These are phyloP conservation scores for Coleophoma crateriformis DNA, from an alignment of 2,329 filamentous ascomycete species.

Conservation along the genomic window DNA sequence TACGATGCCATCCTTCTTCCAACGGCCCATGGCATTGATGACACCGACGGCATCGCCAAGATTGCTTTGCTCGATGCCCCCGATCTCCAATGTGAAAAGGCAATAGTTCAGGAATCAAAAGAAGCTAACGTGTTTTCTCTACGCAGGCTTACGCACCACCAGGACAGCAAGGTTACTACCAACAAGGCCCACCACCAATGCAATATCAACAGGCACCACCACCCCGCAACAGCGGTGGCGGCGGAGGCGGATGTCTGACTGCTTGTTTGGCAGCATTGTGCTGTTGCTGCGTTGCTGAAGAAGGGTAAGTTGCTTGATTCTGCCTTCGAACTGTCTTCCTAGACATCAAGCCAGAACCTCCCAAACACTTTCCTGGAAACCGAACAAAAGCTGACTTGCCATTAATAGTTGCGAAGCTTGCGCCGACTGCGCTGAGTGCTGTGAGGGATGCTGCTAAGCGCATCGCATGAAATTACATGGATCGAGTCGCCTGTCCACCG, in stretches of 20 bases:
- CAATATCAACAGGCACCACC: slow-evolving; percentile 34
- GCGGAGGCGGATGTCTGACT: slow-evolving; percentile 35
- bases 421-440: slow-evolving; percentile 33
- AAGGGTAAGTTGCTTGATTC: slow-evolving; percentile 22
- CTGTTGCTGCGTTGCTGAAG: slow-evolving; percentile 45
- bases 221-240: slow-evolving; percentile 28
- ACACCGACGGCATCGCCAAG: too few species aligned
- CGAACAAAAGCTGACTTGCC: background rate
- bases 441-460: slow-evolving; percentile 21
- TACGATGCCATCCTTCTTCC: slow-evolving; percentile 3
- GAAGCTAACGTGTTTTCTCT: background rate
- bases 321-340: too few species aligned
- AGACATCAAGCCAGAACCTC: background rate
- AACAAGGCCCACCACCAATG: slow-evolving; percentile 19
- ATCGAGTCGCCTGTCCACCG: background rate
- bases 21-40: too few species aligned
- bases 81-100: too few species aligned
- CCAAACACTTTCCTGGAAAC: background rate
- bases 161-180: slow-evolving; percentile 10
- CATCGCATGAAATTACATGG: background rate
- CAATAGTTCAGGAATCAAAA: too few species aligned
- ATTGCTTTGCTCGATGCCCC: too few species aligned
- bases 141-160: slow-evolving; percentile 7
- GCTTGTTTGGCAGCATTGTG: slow-evolving; percentile 42
- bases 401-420: slow-evolving; percentile 37